Base-by-base conservation (phyloP, 257 asterid species). In the Coffea eugenioides region DNA sequence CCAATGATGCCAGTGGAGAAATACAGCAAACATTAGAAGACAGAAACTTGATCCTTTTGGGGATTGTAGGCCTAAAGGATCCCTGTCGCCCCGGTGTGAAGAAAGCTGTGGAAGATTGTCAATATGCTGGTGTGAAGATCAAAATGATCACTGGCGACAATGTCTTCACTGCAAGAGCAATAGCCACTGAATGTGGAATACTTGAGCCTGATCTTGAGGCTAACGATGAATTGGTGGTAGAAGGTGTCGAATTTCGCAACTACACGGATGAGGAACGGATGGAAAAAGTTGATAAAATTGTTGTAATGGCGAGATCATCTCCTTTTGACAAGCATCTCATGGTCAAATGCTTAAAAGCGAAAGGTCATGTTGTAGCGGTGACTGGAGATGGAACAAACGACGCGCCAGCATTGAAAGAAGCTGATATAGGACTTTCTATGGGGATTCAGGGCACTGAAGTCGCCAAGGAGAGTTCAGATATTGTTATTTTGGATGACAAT, bases 101-200 rank as follows among this genome's bases (percentile, higher is more conserved):
- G 85, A 81, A 85, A 88, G 98, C 95, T 1, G 94, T 91, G 5
- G 83, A 87, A 69, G 90, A 81, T 49, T 92, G 98, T 57, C 91
- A 85, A 75, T 64, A 70, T 27, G 95, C 95, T 0, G 97, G 97
- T 0, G 96, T 94, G 69, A 73, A 57, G 3, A 82, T 92, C 76
- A 92, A 88, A 84, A 92, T 94, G 97, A 91, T 94, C 82, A 92
- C 97, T 0, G 97, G 97, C 0, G 97, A 94, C 86, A 94, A 92
- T 10, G 76, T 90, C 4, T 87, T 88, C 89, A 90, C 97, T 0
- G 97, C 98, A 41, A 90, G 75, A 67, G 93, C 98, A 43, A 89
- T 94, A 69, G 98, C 97, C 45, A 81, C 86, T 0, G 94, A 89
- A 84, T 94, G 95, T 70, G 94, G 98, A n/a, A 90, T 94, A 36